phyloP scores from a whole-genome alignment of 2,329 filamentous ascomycete species.

The Ciborinia camelliae region DNA sequence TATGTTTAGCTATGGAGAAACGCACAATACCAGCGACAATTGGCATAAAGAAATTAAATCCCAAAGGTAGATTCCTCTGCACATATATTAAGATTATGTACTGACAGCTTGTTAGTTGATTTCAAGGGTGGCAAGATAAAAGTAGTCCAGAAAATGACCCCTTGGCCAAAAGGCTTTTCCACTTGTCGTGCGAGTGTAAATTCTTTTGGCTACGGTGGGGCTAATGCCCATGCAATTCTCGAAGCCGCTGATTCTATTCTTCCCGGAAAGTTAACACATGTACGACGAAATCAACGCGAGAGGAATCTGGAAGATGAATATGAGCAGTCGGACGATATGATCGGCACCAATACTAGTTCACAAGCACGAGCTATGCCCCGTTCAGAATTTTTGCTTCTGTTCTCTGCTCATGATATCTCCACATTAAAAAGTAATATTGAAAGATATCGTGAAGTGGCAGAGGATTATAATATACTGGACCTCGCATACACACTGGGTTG shows the following conservation, averaged over 20 bases:
- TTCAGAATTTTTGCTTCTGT: neutral
- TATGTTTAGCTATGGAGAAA: conserved; percentile 16
- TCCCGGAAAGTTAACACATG: neutral
- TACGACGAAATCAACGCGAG: neutral
- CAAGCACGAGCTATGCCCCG: neutral
- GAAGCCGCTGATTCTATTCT: neutral
- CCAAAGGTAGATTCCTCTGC: neutral
- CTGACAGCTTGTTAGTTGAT: conserved; percentile 2
- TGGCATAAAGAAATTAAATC: conserved; percentile 13
- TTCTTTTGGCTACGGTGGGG: conserved; percentile 40
- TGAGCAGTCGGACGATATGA: neutral
- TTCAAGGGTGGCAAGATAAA: neutral
- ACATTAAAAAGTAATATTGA: conserved; percentile 13
- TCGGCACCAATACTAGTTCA: neutral
- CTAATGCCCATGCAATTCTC: conserved; percentile 39
- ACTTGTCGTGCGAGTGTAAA: neutral
- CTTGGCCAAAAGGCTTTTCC: conserved; percentile 8
- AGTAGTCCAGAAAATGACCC: conserved; percentile 4
- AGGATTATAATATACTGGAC: conserved; percentile 6
- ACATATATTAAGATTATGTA: neutral
- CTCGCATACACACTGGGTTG: conserved; percentile 6
- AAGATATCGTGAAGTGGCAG: conserved; percentile 1
- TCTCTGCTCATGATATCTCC: conserved; percentile 14
- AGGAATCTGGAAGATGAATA: neutral
- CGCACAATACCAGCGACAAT: conserved; percentile 5